Evolutionary conservation across 1,284 basidiomycete species (phyloP).

Genomic region (Trametes polyzona): DNA sequence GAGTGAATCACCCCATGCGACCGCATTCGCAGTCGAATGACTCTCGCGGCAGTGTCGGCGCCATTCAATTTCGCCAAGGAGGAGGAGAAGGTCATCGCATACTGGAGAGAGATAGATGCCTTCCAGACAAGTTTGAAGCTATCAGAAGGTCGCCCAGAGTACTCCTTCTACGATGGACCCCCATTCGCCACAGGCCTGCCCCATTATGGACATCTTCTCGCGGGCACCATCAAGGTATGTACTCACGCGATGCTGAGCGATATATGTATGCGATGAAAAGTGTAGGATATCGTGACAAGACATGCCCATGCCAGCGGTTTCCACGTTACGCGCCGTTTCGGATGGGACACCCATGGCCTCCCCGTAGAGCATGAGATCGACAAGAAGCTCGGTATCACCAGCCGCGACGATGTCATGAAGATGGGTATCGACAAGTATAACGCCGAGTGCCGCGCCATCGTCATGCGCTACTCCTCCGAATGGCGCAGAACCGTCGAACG

Average conservation of each 20-base stretch:
- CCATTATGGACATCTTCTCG: constrained; percentile 92
- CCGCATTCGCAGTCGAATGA: neutral
- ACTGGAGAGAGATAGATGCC: constrained; percentile 97
- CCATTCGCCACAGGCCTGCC: constrained; percentile 98
- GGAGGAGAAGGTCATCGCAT: constrained; percentile 91
- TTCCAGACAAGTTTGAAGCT: constrained; percentile 95
- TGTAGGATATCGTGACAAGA: constrained; percentile 92
- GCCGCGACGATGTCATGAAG: constrained; percentile 91
- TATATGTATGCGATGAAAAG: neutral
- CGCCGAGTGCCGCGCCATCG: constrained; percentile 94
- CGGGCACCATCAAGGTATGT: constrained; percentile 93
- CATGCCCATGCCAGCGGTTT: constrained; percentile 94
- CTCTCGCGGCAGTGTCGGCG: constrained; percentile 55
- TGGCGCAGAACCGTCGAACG: constrained; percentile 96
- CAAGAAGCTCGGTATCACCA: constrained; percentile 92
- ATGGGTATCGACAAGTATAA: constrained; percentile 99
- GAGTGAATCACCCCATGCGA: constrained; percentile 36
- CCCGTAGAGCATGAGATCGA: constrained; percentile 99
- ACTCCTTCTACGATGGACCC: constrained; percentile 97
- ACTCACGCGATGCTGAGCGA: neutral
- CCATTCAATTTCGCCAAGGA: constrained; percentile 90
- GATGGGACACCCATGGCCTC: constrained; percentile 99
- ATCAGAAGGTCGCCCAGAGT: constrained; percentile 88
- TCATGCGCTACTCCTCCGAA: constrained; percentile 96
- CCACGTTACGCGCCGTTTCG: constrained; percentile 95